These are phyloP conservation scores for Fusarium denticulatum DNA, from an alignment of 2,329 filamentous ascomycete genomes.

Conservation along the genomic window DNA sequence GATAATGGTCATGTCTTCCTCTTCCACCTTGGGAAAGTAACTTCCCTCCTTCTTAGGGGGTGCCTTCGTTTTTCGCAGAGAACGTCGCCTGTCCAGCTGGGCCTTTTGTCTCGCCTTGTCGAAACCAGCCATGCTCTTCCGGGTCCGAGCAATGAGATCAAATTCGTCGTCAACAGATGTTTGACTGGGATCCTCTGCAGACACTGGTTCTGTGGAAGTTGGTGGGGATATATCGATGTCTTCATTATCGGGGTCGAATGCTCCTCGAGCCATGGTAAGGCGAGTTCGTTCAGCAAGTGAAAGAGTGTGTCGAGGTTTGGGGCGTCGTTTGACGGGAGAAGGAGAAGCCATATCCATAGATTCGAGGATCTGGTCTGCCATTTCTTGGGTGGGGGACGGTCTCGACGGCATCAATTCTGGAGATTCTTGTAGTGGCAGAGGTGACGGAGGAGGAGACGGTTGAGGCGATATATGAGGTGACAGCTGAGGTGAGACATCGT, in stretches of 20 bases:
- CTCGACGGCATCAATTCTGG: slow-evolving; percentile 22
- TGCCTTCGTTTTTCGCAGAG: slow-evolving; percentile 57
- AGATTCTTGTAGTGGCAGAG: slow-evolving; percentile 11
- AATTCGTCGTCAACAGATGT: slow-evolving; percentile 43
- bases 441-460: background rate
- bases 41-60: slow-evolving; percentile 53
- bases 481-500: slow-evolving; percentile 10
- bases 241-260: slow-evolving; percentile 49
- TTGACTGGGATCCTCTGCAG: slow-evolving; percentile 33
- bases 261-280: slow-evolving; percentile 77
- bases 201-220: slow-evolving; percentile 8
- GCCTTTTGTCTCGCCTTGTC: slow-evolving; percentile 70
- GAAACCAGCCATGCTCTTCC: slow-evolving; percentile 70
- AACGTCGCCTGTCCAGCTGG: slow-evolving; percentile 65
- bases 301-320: slow-evolving; percentile 62
- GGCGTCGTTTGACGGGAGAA: slow-evolving; percentile 61
- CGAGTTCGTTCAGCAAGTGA: slow-evolving; percentile 82
- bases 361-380: slow-evolving; percentile 66
- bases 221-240: slow-evolving; percentile 41
- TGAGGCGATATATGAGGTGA: slow-evolving; percentile 16
- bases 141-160: slow-evolving; percentile 66
- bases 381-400: slow-evolving; percentile 53
- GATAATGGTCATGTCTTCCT: slow-evolving; percentile 58
- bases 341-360: slow-evolving; percentile 66
- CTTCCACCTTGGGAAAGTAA: slow-evolving; percentile 61